These are phyloP conservation scores for Penium margaritaceum DNA, from an alignment of 139 green algal genomes.

Conservation along the genomic window DNA sequence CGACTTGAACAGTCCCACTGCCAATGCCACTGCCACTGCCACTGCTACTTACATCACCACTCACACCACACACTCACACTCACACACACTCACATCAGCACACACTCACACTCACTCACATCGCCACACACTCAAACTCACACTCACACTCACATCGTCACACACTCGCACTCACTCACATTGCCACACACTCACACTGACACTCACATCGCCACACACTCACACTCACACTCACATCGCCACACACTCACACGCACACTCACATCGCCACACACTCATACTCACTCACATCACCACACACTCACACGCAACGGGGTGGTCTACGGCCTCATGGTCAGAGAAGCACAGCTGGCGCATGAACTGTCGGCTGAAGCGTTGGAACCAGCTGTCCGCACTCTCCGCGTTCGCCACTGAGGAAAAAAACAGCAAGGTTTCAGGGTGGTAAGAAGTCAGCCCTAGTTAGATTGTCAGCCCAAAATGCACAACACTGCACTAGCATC, in stretches of 20 bases:
- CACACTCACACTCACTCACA: too few relatives aligned
- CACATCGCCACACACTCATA: not conserved
- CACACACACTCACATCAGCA: too few relatives aligned
- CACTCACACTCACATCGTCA: not conserved
- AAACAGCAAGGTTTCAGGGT: too few relatives aligned
- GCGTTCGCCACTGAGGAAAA: constrained; percentile 13
- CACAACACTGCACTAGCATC: too few relatives aligned
- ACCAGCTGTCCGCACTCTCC: constrained; percentile 66
- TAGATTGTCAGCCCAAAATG: too few relatives aligned
- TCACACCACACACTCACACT: too few relatives aligned
- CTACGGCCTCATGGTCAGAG: constrained; percentile 72
- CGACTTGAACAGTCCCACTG: not conserved
- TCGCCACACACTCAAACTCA: not conserved
- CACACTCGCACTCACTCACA: not conserved
- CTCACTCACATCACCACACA: too few relatives aligned
- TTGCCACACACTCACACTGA: not conserved
- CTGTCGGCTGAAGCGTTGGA: constrained; percentile 62
- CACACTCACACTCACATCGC: not conserved
- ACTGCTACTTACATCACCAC: not conserved
- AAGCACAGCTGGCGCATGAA: constrained; percentile 71
- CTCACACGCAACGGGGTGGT: constrained; percentile 75
- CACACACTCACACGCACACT: not conserved
- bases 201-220: not conserved
- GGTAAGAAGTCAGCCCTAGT: too few relatives aligned
- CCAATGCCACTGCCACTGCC: not conserved